Evolutionary conservation across 306 rosid species (phyloP).

Genomic region (Prunus mira): DNA sequence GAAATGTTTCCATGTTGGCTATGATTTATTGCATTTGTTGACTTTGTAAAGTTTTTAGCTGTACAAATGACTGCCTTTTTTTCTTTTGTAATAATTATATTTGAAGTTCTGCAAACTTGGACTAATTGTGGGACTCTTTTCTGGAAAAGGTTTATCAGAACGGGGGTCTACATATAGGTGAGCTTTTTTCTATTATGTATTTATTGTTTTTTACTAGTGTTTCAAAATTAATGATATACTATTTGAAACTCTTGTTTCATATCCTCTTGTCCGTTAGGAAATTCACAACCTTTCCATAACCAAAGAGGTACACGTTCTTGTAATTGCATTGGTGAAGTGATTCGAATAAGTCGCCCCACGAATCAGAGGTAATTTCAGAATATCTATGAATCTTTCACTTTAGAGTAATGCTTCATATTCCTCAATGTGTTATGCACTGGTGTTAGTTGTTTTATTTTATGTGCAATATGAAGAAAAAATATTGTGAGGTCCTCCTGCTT

Average conservation of each 20-base stretch:
- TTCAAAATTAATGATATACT: constrained; percentile 4
- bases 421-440: background rate
- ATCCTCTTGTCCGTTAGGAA: constrained; percentile 39
- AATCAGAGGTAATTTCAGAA: constrained; percentile 47
- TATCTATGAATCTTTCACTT: constrained; percentile 1
- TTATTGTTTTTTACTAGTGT: constrained; percentile 9
- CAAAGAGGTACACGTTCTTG: constrained; percentile 28
- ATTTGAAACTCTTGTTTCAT: constrained; percentile 1
- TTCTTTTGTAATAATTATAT: constrained; percentile 4
- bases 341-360: constrained; percentile 51
- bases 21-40: background rate
- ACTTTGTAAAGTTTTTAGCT: background rate
- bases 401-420: background rate
- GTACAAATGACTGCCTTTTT: background rate
- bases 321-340: constrained; percentile 77
- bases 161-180: constrained; percentile 68
- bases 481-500: background rate
- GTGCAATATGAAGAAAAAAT: constrained; percentile 1
- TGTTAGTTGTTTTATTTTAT: background rate
- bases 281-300: constrained; percentile 33
- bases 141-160: constrained; percentile 50
- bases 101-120: constrained; percentile 20
- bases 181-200: constrained; percentile 16
- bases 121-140: constrained; percentile 46
- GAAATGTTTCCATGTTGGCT: background rate